Evolutionary conservation across 768 basidiomycete species (phyloP).

Genomic region (Termitomyces sp.): DNA sequence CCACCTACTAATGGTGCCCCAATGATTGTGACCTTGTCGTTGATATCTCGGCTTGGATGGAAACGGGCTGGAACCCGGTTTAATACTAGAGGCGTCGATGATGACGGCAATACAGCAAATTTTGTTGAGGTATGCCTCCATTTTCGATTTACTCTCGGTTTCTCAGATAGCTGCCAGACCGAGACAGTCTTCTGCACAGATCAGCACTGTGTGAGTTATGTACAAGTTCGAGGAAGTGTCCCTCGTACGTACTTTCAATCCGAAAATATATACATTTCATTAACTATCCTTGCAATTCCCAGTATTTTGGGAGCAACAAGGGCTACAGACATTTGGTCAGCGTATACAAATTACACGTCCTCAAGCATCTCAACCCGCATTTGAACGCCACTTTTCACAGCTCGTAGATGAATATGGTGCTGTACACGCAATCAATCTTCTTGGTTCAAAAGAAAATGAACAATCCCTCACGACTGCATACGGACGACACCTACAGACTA

Average conservation of each 20-base stretch:
- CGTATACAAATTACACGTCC: slow-evolving; percentile 94
- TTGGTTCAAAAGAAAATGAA: slow-evolving; percentile 92
- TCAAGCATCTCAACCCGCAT: slow-evolving; percentile 93
- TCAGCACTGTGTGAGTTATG: slow-evolving; percentile 85
- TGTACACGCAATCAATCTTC: slow-evolving; percentile 84
- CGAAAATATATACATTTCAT: slow-evolving; percentile 10
- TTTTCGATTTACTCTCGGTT: slow-evolving; percentile 3
- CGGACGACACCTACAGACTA: slow-evolving; percentile 68
- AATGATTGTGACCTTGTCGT: slow-evolving; percentile 63
- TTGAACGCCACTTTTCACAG: slow-evolving; percentile 88
- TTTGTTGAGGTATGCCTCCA: slow-evolving; percentile 77
- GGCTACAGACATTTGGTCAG: slow-evolving; percentile 90
- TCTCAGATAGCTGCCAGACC: slow-evolving; percentile 45
- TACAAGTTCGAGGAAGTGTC: slow-evolving; percentile 92
- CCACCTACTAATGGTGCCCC: slow-evolving; percentile 73
- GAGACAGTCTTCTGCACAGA: slow-evolving; percentile 87
- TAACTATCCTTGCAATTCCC: slow-evolving; percentile 12
- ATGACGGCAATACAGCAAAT: slow-evolving; percentile 91
- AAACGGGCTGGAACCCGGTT: slow-evolving; percentile 96
- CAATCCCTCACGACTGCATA: slow-evolving; percentile 79
- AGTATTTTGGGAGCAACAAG: slow-evolving; percentile 99
- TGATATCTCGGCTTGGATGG: slow-evolving; percentile 89
- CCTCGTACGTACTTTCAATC: slow-evolving; percentile 60
- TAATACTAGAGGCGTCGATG: slow-evolving; percentile 94
- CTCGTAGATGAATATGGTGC: slow-evolving; percentile 82